Conservation (phyloP, 169 alveolate species). For the Plasmodium relictum region DNA sequence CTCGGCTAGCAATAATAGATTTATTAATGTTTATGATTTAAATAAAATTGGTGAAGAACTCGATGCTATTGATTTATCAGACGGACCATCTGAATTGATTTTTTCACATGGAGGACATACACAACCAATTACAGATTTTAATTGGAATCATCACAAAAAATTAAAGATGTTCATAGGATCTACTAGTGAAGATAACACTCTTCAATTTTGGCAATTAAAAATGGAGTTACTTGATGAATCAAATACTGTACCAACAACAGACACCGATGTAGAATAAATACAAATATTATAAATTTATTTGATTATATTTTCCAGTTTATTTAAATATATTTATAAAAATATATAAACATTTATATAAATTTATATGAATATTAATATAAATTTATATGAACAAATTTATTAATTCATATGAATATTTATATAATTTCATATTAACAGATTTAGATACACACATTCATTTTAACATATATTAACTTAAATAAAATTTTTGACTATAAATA, state of each 20-base stretch:
- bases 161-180: conserved; percentile 66
- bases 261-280: conserved; percentile 69
- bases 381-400: too few relatives aligned
- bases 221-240: conserved; percentile 53
- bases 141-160: conserved; percentile 65
- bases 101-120: conserved; percentile 74
- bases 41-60: conserved; percentile 68
- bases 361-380: too few relatives aligned
- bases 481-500: too few relatives aligned
- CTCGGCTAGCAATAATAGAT: conserved; percentile 54
- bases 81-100: conserved; percentile 59
- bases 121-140: conserved; percentile 57
- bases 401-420: too few relatives aligned
- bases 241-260: conserved; percentile 49
- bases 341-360: too few relatives aligned
- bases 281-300: too few relatives aligned
- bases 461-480: too few relatives aligned
- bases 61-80: conserved; percentile 62
- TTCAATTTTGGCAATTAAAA: conserved; percentile 63
- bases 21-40: conserved; percentile 41
- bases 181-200: conserved; percentile 51
- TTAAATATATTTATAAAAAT: too few relatives aligned
- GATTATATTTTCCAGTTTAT: too few relatives aligned
- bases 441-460: too few relatives aligned
- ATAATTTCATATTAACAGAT: too few relatives aligned